These are phyloP conservation scores for Pyricularia sp. DNA, from an alignment of 2,329 filamentous ascomycete genomes.

Conservation along the genomic window DNA sequence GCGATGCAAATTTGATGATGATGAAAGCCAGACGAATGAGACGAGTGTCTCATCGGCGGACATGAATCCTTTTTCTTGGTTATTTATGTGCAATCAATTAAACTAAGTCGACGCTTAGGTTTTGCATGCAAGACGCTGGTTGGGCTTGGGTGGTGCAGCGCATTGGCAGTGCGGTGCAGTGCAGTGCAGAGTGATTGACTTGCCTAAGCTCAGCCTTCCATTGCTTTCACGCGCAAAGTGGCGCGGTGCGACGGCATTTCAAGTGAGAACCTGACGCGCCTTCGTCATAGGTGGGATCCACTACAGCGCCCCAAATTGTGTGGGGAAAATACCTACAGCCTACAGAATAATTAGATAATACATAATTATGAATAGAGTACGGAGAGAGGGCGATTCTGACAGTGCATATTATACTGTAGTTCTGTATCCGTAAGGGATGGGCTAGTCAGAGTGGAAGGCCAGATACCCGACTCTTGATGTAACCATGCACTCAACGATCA, in stretches of 20 bases:
- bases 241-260: neutral
- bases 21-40: neutral
- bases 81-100: neutral
- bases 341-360: no score
- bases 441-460: no score
- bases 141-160: neutral
- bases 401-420: no score
- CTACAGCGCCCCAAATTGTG: neutral
- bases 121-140: neutral
- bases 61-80: neutral
- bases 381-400: no score
- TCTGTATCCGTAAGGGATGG: no score
- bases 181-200: neutral
- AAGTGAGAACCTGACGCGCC: neutral
- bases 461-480: no score
- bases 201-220: neutral
- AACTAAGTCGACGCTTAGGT: neutral
- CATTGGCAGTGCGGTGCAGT: neutral
- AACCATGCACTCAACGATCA: no score
- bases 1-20: neutral
- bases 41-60: neutral
- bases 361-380: no score
- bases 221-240: neutral
- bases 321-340: neutral
- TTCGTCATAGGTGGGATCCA: neutral